phyloP scores from a whole-genome alignment of 805 yeast genomes.

The Pichia manshurica region DNA sequence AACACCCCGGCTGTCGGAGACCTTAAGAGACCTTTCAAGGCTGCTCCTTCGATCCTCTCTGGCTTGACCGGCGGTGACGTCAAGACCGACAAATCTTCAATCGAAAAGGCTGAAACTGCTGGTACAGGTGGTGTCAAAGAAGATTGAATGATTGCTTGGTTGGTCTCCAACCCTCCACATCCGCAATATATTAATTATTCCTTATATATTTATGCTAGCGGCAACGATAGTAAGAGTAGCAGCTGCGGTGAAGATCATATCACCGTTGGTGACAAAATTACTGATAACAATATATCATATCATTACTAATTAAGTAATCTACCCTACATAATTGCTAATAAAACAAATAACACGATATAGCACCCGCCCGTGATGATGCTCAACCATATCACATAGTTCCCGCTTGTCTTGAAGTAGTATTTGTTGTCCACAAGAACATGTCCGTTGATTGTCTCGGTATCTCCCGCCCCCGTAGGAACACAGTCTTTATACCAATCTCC shows the following conservation, averaged over 20 bases:
- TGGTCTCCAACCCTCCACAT: background rate
- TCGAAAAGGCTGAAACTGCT: constrained; percentile 75
- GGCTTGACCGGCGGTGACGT: constrained; percentile 39
- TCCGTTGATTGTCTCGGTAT: constrained; percentile 1
- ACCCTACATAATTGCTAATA: constrained; percentile 40
- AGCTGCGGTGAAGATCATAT: too few species aligned
- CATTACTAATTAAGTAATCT: too few species aligned
- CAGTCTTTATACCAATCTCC: constrained; percentile 20
- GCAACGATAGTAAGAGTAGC: too few species aligned
- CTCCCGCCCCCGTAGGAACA: constrained; percentile 9
- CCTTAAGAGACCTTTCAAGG: constrained; percentile 94
- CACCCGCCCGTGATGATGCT: constrained; percentile 44
- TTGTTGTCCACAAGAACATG: constrained; percentile 14
- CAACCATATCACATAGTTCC: constrained; percentile 51
- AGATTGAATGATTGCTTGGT: constrained; percentile 43
- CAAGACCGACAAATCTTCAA: constrained; percentile 82
- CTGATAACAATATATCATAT: too few species aligned
- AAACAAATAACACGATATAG: constrained; percentile 45
- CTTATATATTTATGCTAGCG: background rate
- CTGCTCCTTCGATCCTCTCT: constrained; percentile 68
- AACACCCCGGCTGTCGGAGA: constrained; percentile 82
- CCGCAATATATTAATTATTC: background rate
- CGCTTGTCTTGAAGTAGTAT: constrained; percentile 51
- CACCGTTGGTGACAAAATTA: too few species aligned
- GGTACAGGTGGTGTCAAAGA: constrained; percentile 88